A percentile compares a stretch with the other conserved stretches of the same genome.
These are phyloP conservation scores for Escallonia herrerae DNA, from an alignment of 129 eudicot species.

Conservation along the genomic window DNA sequence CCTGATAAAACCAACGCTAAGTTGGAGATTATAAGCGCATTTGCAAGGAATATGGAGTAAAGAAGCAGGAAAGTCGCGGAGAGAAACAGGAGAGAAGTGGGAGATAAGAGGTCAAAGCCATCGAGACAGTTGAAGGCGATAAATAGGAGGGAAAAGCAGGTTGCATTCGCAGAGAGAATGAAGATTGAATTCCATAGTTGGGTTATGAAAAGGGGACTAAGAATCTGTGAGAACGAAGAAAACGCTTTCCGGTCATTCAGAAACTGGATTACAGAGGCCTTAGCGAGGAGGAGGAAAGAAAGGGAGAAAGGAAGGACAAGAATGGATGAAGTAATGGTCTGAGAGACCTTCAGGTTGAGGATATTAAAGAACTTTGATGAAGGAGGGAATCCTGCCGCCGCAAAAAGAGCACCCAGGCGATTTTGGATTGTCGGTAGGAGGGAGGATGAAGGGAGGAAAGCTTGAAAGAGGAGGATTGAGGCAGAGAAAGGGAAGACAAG, in stretches of 20 bases:
- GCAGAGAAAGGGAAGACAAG: constrained; percentile 56
- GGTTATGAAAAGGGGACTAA: constrained; percentile 46
- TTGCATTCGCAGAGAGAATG: constrained; percentile 69
- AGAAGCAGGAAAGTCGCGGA: constrained; percentile 35
- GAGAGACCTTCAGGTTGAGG: constrained; percentile 59
- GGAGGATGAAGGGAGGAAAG: constrained; percentile 31
- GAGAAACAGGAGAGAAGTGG: constrained; percentile 16
- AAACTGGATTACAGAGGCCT: constrained; percentile 42
- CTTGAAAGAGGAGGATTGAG: constrained; percentile 43
- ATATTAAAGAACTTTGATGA: constrained; percentile 48
- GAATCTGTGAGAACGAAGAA: constrained; percentile 22
- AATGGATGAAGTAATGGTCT: constrained; percentile 43
- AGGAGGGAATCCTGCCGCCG: constrained; percentile 53
- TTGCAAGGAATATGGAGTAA: constrained; percentile 58
- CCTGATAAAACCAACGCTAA: constrained; percentile 52
- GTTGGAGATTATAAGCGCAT: constrained; percentile 43
- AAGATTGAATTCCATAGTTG: constrained; percentile 61
- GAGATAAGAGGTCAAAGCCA: constrained; percentile 23
- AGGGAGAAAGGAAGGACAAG: constrained; percentile 48
- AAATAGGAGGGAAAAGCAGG: constrained; percentile 52
- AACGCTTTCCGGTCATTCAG: constrained; percentile 7
- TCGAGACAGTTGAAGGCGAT: constrained; percentile 41
- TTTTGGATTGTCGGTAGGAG: constrained; percentile 35
- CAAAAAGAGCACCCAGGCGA: constrained; percentile 33
- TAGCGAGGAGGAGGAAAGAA: constrained; percentile 63